Evolutionary conservation across 495 filamentous ascomycete genomes (phyloP).

Genomic region (Podospora fimiseda): DNA sequence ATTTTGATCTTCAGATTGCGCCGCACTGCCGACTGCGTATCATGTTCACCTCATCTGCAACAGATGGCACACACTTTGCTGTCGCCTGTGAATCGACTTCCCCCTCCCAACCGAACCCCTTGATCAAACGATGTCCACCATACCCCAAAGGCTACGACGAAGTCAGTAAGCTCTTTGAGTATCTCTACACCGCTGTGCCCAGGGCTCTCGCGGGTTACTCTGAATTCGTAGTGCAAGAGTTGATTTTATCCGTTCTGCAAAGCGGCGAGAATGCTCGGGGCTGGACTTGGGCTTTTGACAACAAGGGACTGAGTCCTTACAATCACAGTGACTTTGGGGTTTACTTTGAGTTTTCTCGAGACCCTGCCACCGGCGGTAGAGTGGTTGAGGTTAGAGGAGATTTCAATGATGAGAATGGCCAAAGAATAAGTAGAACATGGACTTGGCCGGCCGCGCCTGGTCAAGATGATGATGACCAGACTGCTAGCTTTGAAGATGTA

Average conservation of each 20-base stretch:
- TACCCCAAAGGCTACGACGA: constrained; percentile 15
- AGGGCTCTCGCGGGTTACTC: constrained; percentile 19
- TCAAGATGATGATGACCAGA: not conserved
- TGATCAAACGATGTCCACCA: constrained; percentile 3
- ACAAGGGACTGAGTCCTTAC: constrained; percentile 18
- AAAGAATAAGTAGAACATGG: not conserved
- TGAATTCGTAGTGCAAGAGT: not conserved
- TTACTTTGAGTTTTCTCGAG: constrained; percentile 11
- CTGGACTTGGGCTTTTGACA: constrained; percentile 12
- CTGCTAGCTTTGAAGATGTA: not conserved
- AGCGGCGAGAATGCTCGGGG: not conserved
- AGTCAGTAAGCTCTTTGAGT: constrained; percentile 14
- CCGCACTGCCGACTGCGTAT: constrained; percentile 28
- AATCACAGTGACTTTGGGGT: constrained; percentile 15
- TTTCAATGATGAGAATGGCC: constrained; percentile 6
- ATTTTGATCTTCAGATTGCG: constrained; percentile 38
- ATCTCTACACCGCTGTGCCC: constrained; percentile 21
- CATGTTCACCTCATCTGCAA: constrained; percentile 22
- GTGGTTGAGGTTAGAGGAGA: constrained; percentile 12
- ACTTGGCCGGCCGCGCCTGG: not conserved
- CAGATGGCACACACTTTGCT: constrained; percentile 25
- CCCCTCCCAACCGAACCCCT: constrained; percentile 11
- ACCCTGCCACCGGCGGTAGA: not conserved
- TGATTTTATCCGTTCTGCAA: not conserved
- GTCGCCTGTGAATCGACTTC: constrained; percentile 26